A percentile compares a stretch with the other conserved stretches of the same genome.
Conservation (phyloP, 176 grass and related monocot species). For the Canna indica region DNA sequence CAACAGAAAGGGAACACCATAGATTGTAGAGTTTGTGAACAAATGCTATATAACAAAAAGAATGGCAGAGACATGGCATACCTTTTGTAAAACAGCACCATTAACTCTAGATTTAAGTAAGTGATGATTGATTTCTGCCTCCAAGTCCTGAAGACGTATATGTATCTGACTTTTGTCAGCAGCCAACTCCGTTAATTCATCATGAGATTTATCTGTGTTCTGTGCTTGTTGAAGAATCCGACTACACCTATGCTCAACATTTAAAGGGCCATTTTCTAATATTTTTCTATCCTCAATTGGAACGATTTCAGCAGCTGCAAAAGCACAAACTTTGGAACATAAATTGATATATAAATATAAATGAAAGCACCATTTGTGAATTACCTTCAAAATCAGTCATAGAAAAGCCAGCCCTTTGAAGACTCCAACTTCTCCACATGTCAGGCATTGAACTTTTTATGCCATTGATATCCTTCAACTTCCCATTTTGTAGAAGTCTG, state of each 20-base stretch:
- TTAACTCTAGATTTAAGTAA: constrained; percentile 64
- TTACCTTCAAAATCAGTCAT: constrained; percentile 40
- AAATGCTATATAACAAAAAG: background rate
- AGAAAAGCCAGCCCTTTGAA: constrained; percentile 36
- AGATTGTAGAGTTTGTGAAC: background rate
- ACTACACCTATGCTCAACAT: constrained; percentile 18
- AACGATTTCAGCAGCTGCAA: constrained; percentile 48
- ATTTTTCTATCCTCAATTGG: constrained; percentile 26
- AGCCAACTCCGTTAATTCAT: constrained; percentile 18
- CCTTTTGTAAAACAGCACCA: constrained; percentile 42
- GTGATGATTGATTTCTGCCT: constrained; percentile 57
- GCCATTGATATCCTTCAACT: constrained; percentile 21
- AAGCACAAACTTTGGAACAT: constrained; percentile 23
- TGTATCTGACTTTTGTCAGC: constrained; percentile 54
- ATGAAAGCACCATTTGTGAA: constrained; percentile 6
- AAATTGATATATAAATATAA: constrained; percentile 21
- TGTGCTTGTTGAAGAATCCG: constrained; percentile 26
- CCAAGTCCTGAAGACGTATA: constrained; percentile 56
- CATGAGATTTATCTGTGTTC: constrained; percentile 25
- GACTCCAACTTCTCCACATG: constrained; percentile 48
- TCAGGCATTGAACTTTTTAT: constrained; percentile 25
- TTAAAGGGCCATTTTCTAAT: constrained; percentile 15
- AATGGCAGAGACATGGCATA: constrained; percentile 16
- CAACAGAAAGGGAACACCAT: background rate
- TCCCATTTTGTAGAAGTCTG: constrained; percentile 14